phyloP scores from a whole-genome alignment of 2,329 filamentous ascomycete genomes.

The Cercospora sp. region DNA sequence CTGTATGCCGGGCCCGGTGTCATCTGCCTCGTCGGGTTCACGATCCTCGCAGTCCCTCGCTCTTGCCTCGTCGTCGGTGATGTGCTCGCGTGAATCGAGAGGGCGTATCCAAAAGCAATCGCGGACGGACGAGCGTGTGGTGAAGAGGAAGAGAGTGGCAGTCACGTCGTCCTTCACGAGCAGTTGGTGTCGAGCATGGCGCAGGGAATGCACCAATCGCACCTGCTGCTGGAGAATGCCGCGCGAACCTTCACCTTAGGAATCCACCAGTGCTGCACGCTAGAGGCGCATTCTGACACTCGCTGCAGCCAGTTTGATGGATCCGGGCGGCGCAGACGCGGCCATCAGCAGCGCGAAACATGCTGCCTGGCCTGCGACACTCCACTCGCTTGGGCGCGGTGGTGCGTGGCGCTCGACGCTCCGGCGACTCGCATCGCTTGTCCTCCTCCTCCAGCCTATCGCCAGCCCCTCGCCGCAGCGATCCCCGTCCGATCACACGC shows the following conservation, averaged over 20 bases:
- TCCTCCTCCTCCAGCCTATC: not conserved
- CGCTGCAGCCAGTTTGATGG: not conserved
- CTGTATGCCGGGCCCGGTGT: not conserved
- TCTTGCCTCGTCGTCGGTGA: not conserved
- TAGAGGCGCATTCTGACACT: constrained; percentile 1
- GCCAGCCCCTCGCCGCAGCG: not conserved
- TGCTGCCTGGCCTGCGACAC: not conserved
- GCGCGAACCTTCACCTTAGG: not conserved
- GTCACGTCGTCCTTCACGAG: not conserved
- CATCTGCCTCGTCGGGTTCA: not conserved
- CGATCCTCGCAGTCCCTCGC: not conserved
- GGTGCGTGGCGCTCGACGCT: not conserved
- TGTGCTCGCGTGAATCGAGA: not conserved
- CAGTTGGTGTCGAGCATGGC: not conserved
- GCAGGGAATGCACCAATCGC: not conserved
- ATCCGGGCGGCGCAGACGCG: not conserved
- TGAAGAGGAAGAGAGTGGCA: not conserved
- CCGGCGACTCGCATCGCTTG: not conserved
- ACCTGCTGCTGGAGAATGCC: not conserved
- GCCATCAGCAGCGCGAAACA: not conserved
- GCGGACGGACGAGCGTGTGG: not conserved
- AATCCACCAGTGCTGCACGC: not conserved
- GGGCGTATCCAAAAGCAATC: not conserved
- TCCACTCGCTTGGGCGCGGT: not conserved
- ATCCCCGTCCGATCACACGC: constrained; percentile 1